These are phyloP conservation scores for Cryomyces minteri DNA, from an alignment of 495 filamentous ascomycete genomes.

Conservation along the genomic window DNA sequence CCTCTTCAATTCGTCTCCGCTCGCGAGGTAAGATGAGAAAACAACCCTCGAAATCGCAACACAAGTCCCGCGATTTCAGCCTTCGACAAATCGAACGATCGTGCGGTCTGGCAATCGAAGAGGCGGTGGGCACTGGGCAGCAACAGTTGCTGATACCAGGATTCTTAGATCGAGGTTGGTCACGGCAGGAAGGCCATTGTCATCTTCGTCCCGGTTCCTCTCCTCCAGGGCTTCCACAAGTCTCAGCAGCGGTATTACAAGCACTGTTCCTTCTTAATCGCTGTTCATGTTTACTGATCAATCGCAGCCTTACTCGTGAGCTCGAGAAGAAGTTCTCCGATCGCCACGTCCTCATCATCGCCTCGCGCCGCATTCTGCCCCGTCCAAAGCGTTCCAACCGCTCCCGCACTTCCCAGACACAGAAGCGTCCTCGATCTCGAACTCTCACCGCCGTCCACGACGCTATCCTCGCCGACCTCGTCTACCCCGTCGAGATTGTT, in stretches of 20 bases:
- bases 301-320: conserved; percentile 81
- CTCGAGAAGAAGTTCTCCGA: conserved; percentile 99
- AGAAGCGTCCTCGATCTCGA: conserved; percentile 95
- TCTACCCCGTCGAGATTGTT: conserved; percentile 99
- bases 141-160: conserved; percentile 49
- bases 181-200: conserved; percentile 99
- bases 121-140: conserved; percentile 33
- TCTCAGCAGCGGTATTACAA: conserved; percentile 85
- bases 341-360: conserved; percentile 97
- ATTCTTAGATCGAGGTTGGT: conserved; percentile 84
- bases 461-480: conserved; percentile 83
- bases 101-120: conserved; percentile 22
- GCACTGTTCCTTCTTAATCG: neutral
- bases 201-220: conserved; percentile 98
- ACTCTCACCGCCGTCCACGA: conserved; percentile 97
- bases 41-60: neutral
- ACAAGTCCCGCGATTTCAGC: neutral
- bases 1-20: conserved; percentile 96
- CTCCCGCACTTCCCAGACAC: conserved; percentile 79
- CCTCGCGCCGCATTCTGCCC: conserved; percentile 94
- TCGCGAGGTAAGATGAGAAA: conserved; percentile 69
- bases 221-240: conserved; percentile 88
- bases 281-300: neutral
- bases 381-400: conserved; percentile 91
- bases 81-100: conserved; percentile 3